Conservation (phyloP, 1,284 basidiomycete genomes). For the Naganishia cerealis region DNA sequence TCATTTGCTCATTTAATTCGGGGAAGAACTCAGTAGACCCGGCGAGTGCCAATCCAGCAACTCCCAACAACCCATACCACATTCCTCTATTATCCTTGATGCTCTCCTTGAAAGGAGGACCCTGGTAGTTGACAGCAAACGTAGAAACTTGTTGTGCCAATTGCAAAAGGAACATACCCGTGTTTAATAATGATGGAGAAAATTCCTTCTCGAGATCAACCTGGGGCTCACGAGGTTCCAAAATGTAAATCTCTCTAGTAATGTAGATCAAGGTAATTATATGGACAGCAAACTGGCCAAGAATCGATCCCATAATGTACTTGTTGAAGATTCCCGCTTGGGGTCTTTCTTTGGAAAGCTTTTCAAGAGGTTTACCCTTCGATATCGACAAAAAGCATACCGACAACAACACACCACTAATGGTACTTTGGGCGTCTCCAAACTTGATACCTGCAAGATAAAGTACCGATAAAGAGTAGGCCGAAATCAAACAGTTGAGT, state of each 20-base stretch:
- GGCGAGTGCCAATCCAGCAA: slow-evolving; percentile 80
- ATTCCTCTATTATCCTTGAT: slow-evolving; percentile 87
- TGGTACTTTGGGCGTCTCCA: slow-evolving; percentile 90
- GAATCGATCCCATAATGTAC: slow-evolving; percentile 84
- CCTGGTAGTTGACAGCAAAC: slow-evolving; percentile 95
- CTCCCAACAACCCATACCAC: slow-evolving; percentile 86
- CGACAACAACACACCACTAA: slow-evolving; percentile 92
- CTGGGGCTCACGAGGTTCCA: slow-evolving; percentile 62
- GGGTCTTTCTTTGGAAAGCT: slow-evolving; percentile 83
- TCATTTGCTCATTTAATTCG: slow-evolving; percentile 93
- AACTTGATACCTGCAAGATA: slow-evolving; percentile 97
- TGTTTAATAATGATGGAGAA: slow-evolving; percentile 86
- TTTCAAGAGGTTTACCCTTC: slow-evolving; percentile 79
- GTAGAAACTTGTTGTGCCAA: slow-evolving; percentile 94
- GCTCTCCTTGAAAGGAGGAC: slow-evolving; percentile 92
- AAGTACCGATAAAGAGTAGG: slow-evolving; percentile 90
- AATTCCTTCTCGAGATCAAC: slow-evolving; percentile 94
- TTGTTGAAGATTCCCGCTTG: slow-evolving; percentile 92
- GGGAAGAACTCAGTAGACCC: slow-evolving; percentile 91
- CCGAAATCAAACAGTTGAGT: slow-evolving; percentile 91
- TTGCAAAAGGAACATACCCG: slow-evolving; percentile 88
- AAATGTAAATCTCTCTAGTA: slow-evolving; percentile 58
- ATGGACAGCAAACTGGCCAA: slow-evolving; percentile 88
- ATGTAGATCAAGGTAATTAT: slow-evolving; percentile 86
- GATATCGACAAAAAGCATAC: slow-evolving; percentile 96